Conservation (phyloP, 78 protist genomes). For the Dictyostelium citrinum region DNA sequence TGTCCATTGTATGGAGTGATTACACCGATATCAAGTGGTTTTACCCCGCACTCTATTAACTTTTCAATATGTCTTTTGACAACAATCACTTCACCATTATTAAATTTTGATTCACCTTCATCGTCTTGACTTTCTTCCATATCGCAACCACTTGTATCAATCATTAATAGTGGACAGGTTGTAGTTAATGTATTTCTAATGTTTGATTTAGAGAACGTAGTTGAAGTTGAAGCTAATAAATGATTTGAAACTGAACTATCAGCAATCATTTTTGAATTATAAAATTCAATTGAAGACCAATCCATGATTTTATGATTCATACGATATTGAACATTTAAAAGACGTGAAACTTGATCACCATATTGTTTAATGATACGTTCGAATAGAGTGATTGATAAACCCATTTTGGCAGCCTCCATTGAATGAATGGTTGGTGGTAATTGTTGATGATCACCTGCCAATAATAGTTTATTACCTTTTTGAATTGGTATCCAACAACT, state of each 20-base stretch:
- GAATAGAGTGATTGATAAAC: slow-evolving; percentile 84
- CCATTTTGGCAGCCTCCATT: slow-evolving; percentile 72
- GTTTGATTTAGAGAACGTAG: no score
- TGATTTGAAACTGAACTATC: slow-evolving; percentile 81
- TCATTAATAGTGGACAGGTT: slow-evolving; percentile 39
- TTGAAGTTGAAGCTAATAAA: no score
- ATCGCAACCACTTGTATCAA: slow-evolving; percentile 77
- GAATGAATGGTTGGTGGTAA: slow-evolving; percentile 91
- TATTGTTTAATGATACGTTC: slow-evolving; percentile 72
- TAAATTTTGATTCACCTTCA: slow-evolving; percentile 73
- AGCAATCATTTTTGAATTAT: slow-evolving; percentile 79
- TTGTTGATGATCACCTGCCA: slow-evolving; percentile 92
- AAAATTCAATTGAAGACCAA: slow-evolving; percentile 84
- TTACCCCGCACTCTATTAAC: slow-evolving; percentile 67
- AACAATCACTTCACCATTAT: slow-evolving; percentile 85
- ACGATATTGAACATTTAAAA: slow-evolving; percentile 89
- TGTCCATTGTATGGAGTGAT: slow-evolving; percentile 95
- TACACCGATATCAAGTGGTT: slow-evolving; percentile 72
- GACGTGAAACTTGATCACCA: slow-evolving; percentile 50
- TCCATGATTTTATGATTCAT: slow-evolving; percentile 89
- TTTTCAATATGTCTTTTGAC: slow-evolving; percentile 60
- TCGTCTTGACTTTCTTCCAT: slow-evolving; percentile 62
- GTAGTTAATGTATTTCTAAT: slow-evolving; percentile 44
- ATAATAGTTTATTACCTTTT: slow-evolving; percentile 37
- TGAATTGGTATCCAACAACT: slow-evolving; percentile 91